Conservation (phyloP, 2,329 filamentous ascomycete species). For the Cercospora citrullina region DNA sequence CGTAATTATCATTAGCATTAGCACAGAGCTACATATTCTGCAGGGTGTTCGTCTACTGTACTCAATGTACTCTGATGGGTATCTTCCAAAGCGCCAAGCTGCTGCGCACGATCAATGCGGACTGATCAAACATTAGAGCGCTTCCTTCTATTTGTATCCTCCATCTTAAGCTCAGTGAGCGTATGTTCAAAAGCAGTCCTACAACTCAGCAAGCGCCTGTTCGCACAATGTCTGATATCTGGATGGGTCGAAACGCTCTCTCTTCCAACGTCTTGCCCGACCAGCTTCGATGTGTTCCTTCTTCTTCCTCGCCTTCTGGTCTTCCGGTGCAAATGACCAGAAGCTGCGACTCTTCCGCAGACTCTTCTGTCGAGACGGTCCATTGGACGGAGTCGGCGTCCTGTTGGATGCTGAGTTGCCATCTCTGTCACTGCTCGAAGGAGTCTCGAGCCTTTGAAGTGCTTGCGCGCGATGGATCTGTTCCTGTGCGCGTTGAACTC, state of each 20-base stretch:
- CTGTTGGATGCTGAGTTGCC: not conserved
- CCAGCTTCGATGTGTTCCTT: constrained; percentile 33
- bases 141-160: not conserved
- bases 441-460: constrained; percentile 8
- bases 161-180: not conserved
- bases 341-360: constrained; percentile 26
- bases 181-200: not conserved
- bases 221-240: constrained; percentile 34
- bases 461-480: constrained; percentile 17
- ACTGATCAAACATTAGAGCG: not conserved
- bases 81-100: not conserved
- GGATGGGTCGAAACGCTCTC: constrained; percentile 32
- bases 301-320: constrained; percentile 32
- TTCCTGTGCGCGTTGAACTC: constrained; percentile 33
- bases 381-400: not conserved
- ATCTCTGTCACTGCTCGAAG: constrained; percentile 3
- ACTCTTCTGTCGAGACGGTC: constrained; percentile 6
- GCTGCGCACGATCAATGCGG: not conserved
- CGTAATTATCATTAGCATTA: constrained; percentile 1
- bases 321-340: constrained; percentile 33
- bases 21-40: not conserved
- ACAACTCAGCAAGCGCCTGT: constrained; percentile 36
- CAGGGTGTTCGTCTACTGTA: not conserved
- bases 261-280: constrained; percentile 32
- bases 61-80: constrained; percentile 1